Evolutionary conservation across 2,329 filamentous ascomycete genomes (phyloP).

Genomic region (Epichloe gansuensis): DNA sequence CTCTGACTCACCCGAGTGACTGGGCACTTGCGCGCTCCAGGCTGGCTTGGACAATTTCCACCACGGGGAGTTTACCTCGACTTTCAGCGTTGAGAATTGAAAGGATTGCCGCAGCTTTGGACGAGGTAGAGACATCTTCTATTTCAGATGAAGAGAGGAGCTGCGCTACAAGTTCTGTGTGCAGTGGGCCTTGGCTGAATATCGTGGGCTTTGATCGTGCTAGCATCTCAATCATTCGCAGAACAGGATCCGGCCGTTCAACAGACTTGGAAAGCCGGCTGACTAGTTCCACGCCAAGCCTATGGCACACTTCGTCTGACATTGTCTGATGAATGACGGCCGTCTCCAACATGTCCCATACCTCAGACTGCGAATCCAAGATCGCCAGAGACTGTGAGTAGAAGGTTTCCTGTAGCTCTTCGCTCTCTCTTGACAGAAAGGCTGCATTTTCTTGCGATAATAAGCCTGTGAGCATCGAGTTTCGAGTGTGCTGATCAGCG

Average conservation of each 20-base stretch:
- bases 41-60: slow-evolving; percentile 41
- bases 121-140: slow-evolving; percentile 23
- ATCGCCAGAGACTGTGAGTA: slow-evolving; percentile 26
- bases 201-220: slow-evolving; percentile 31
- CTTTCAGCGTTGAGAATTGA: slow-evolving; percentile 31
- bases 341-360: slow-evolving; percentile 36
- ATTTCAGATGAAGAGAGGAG: slow-evolving; percentile 42
- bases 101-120: slow-evolving; percentile 30
- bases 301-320: slow-evolving; percentile 19
- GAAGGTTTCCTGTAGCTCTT: slow-evolving; percentile 35
- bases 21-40: slow-evolving; percentile 34
- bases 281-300: slow-evolving; percentile 23
- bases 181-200: slow-evolving; percentile 29
- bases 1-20: slow-evolving; percentile 38
- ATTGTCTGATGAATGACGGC: slow-evolving; percentile 31
- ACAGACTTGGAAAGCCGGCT: slow-evolving; percentile 21
- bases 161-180: slow-evolving; percentile 38
- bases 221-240: slow-evolving; percentile 36
- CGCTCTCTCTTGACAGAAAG: slow-evolving; percentile 24
- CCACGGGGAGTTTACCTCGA: slow-evolving; percentile 29
- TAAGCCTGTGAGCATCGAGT: slow-evolving; percentile 28
- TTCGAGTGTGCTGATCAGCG: slow-evolving; percentile 10
- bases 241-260: slow-evolving; percentile 14
- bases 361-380: slow-evolving; percentile 18
- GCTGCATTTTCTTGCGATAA: slow-evolving; percentile 31